Evolutionary conservation across 2,329 filamentous ascomycete species (phyloP).

Genomic region (Epichloe coenophiala): DNA sequence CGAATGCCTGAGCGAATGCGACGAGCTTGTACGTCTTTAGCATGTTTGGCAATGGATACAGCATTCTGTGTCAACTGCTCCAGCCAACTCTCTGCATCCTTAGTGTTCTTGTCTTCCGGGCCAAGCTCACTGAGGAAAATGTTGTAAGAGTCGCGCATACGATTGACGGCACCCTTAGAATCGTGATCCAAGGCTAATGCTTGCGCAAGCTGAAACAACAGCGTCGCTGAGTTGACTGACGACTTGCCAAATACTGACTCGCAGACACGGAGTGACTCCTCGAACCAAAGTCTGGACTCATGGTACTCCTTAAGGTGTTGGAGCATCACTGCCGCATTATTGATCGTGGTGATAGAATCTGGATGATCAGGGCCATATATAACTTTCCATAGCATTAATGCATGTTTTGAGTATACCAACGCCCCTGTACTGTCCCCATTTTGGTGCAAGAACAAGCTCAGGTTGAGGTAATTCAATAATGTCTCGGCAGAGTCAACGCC

Average conservation of each 20-base stretch:
- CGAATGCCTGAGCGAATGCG: conserved; percentile 57
- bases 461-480: conserved; percentile 87
- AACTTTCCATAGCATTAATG: conserved; percentile 89
- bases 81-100: conserved; percentile 93
- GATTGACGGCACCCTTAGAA: conserved; percentile 76
- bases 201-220: conserved; percentile 94
- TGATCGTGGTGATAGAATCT: conserved; percentile 97
- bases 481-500: conserved; percentile 91
- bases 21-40: conserved; percentile 70
- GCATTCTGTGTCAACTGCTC: conserved; percentile 93
- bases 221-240: conserved; percentile 84
- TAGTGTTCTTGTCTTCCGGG: conserved; percentile 88
- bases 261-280: conserved; percentile 78
- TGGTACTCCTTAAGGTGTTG: conserved; percentile 91
- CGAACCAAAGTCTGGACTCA: conserved; percentile 93
- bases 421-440: conserved; percentile 79
- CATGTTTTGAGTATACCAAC: conserved; percentile 82
- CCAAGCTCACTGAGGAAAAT: conserved; percentile 86
- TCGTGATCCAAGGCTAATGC: conserved; percentile 92
- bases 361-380: conserved; percentile 90
- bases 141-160: conserved; percentile 94
- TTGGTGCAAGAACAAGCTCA: conserved; percentile 87
- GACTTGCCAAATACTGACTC: conserved; percentile 80
- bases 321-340: conserved; percentile 97
- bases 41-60: conserved; percentile 85